A percentile compares a stretch with the other conserved stretches of the same genome.
Evolutionary conservation across 345 rosid genomes (phyloP).

Genomic region (Eutrema heterophyllum): DNA sequence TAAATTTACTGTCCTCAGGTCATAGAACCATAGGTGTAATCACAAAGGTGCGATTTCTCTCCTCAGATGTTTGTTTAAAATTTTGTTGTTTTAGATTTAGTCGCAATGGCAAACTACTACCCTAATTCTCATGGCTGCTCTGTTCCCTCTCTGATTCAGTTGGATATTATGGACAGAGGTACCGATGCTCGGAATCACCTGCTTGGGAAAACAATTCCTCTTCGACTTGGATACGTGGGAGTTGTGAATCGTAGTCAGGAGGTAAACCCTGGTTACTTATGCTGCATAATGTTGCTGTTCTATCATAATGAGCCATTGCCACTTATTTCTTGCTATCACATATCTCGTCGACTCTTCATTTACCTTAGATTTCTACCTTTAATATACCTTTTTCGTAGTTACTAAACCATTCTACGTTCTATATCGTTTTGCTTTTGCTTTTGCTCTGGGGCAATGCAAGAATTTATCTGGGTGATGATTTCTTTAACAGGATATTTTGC

Average conservation of each 20-base stretch:
- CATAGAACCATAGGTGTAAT: slow-evolving; percentile 84
- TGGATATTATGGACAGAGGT: slow-evolving; percentile 99
- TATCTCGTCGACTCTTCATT: background rate
- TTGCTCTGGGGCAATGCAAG: background rate
- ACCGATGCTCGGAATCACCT: slow-evolving; percentile 86
- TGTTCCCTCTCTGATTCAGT: slow-evolving; percentile 41
- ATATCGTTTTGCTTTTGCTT: background rate
- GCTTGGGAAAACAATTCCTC: slow-evolving; percentile 89
- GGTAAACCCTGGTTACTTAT: slow-evolving; percentile 39
- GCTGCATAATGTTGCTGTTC: background rate
- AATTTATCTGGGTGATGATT: slow-evolving; percentile 4
- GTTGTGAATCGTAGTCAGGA: slow-evolving; percentile 95
- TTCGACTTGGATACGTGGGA: slow-evolving; percentile 93
- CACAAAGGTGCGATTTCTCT: slow-evolving; percentile 59
- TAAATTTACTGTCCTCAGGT: slow-evolving; percentile 40
- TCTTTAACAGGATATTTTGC: slow-evolving; percentile 60
- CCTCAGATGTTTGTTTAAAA: background rate
- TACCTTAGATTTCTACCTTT: background rate
- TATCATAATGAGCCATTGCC: background rate
- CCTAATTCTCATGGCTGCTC: slow-evolving; percentile 18
- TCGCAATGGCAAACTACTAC: background rate
- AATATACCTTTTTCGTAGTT: background rate
- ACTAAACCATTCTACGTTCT: background rate
- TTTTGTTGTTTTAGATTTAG: background rate
- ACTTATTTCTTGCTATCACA: background rate